Base-by-base conservation (phyloP, 2,329 filamentous ascomycete species). In the Arthrocladium fulminans region DNA sequence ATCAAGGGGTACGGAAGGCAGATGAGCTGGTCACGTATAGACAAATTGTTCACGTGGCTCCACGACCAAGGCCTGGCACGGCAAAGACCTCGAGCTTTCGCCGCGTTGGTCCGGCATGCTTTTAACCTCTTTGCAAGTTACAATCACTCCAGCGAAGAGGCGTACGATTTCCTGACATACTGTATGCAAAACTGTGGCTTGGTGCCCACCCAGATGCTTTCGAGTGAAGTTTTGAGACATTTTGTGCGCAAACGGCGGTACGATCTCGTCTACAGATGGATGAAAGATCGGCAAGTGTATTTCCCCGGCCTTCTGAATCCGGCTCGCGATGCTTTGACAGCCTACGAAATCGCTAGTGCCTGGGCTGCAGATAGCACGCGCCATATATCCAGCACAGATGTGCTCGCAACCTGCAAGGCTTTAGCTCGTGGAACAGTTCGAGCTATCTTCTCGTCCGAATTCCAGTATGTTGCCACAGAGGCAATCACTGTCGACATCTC, bases 231-330 rank as follows among this genome's bases (percentile, higher is more conserved):
- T 17, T 35, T 34, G 6, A 9, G 15, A 4, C 19, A 12, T 12
- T 39, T 38, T 19, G 23, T 47, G 13, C 32, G 23, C 10, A 19
- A 19, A 15, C 17, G 34, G n/a, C 44, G 44, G 2, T 39, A 25
- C 19, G 44, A 47, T 38, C 32, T 47, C 6, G 44, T 32, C 3
- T 34, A 47, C 3, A 37, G 27, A 19, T 47, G 44, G 44, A 47
- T 32, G 6, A 37, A 38, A 27, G 44, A 47, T 38, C 44, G 32
- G n/a, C 44, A 22, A 9, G 20, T 23, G 10, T 8, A 19, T 13
- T 47, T 38, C 19, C 44, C 44, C 3, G 15, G 12, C 17, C 17
- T 47, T 8, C n/a, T 22, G n/a, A 24, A 27, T 20, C 19, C 44
- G n/a, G 22, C 32, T 15, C n/a, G 20, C 17, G 25, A 25, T 38